Percentiles rank a stretch among this genome's conserved stretches.
Evolutionary conservation across 2,329 filamentous ascomycete genomes (phyloP).

Genomic region (Exophiala aquamarina): DNA sequence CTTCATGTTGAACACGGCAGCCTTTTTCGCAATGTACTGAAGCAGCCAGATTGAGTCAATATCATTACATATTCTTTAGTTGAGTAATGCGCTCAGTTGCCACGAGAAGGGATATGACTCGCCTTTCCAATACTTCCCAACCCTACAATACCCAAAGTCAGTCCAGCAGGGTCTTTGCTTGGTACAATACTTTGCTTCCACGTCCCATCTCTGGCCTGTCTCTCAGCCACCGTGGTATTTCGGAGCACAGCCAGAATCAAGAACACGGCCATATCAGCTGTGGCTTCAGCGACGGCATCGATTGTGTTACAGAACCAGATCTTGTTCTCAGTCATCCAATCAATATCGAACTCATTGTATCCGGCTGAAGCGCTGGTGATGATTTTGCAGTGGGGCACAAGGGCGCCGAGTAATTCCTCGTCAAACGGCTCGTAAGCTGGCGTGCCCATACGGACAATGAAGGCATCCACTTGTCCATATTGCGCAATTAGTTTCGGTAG

Average conservation of each 20-base stretch:
- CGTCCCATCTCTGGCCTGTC: constrained; percentile 35
- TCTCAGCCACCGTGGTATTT: constrained; percentile 45
- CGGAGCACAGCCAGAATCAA: constrained; percentile 48
- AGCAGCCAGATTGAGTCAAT: too few species aligned
- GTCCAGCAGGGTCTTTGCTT: constrained; percentile 43
- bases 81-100: too few species aligned
- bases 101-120: neutral
- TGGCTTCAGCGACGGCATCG: constrained; percentile 55
- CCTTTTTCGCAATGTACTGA: constrained; percentile 51
- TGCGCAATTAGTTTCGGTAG: constrained; percentile 33
- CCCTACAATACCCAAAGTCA: constrained; percentile 51
- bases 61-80: too few species aligned
- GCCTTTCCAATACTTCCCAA: constrained; percentile 49
- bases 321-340: constrained; percentile 59
- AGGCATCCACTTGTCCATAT: constrained; percentile 44
- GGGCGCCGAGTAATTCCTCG: constrained; percentile 41
- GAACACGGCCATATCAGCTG: constrained; percentile 53
- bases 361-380: constrained; percentile 44
- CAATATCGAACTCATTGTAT: constrained; percentile 66
- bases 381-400: constrained; percentile 46
- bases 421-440: constrained; percentile 52
- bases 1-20: constrained; percentile 72
- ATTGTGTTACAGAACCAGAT: constrained; percentile 57
- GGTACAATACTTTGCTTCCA: constrained; percentile 42
- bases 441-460: constrained; percentile 53